Conservation (phyloP, 2,329 filamentous ascomycete genomes). For the Teratosphaeria pseudoeucalypti region DNA sequence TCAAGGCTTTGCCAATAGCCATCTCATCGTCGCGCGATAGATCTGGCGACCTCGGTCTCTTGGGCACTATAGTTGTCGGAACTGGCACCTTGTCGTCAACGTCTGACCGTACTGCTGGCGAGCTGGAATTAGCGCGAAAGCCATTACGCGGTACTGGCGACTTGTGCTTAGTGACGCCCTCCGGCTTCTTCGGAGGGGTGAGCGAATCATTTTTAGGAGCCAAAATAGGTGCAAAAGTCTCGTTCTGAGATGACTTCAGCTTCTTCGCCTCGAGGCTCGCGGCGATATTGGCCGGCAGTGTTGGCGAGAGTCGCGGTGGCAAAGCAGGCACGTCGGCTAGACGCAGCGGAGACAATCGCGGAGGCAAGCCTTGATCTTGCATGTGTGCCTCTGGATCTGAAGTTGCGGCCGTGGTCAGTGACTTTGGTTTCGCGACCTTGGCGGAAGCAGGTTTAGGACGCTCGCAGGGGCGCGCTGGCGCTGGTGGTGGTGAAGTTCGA, state of each 20-base stretch:
- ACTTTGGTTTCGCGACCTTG: conserved; percentile 1
- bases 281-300: conserved; percentile 45
- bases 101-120: conserved; percentile 16
- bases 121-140: conserved; percentile 19
- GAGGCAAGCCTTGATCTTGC: conserved; percentile 6
- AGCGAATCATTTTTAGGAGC: conserved; percentile 13
- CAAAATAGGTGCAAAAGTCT: conserved; percentile 6
- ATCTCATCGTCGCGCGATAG: conserved; percentile 14
- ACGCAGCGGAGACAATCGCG: conserved; percentile 12
- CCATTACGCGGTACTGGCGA: conserved; percentile 21
- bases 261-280: conserved; percentile 38
- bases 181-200: conserved; percentile 9
- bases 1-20: conserved; percentile 6
- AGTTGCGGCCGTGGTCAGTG: neutral
- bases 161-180: conserved; percentile 14
- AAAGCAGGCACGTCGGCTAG: conserved; percentile 39
- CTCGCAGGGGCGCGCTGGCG: neutral
- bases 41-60: conserved; percentile 5
- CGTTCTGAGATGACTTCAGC: conserved; percentile 11
- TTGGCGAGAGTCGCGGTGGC: conserved; percentile 48
- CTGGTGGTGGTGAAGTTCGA: neutral
- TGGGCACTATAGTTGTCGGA: neutral
- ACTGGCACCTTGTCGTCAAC: conserved; percentile 9
- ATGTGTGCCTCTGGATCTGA: neutral
- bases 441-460: neutral